Evolutionary conservation across 1,284 basidiomycete species (phyloP).

Genomic region (Puccinia coronata): DNA sequence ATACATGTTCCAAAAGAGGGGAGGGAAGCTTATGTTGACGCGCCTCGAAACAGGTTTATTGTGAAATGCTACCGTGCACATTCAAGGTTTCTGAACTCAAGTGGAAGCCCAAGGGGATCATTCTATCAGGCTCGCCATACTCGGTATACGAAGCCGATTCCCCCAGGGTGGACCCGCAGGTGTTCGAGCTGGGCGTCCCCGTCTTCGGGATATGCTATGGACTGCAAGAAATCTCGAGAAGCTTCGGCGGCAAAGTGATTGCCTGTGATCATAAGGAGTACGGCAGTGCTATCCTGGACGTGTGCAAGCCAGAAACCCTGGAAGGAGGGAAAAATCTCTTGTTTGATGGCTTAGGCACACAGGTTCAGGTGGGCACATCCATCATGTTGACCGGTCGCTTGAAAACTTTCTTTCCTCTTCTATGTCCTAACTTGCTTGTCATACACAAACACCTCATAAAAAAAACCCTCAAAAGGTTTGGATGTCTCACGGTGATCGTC

Average conservation of each 20-base stretch:
- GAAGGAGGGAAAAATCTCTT: slow-evolving; percentile 70
- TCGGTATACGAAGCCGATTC: slow-evolving; percentile 93
- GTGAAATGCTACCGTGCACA: slow-evolving; percentile 96
- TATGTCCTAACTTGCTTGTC: too few relatives aligned
- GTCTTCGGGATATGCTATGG: slow-evolving; percentile 98
- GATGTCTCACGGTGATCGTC: slow-evolving; percentile 99
- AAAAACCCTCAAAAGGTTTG: slow-evolving; percentile 91
- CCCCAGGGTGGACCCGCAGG: slow-evolving; percentile 90
- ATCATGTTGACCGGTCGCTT: background rate
- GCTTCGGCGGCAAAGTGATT: slow-evolving; percentile 80
- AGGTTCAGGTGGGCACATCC: slow-evolving; percentile 69
- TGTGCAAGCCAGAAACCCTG: slow-evolving; percentile 67
- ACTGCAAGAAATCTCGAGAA: slow-evolving; percentile 93
- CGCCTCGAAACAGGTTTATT: slow-evolving; percentile 65
- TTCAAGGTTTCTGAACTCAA: slow-evolving; percentile 83
- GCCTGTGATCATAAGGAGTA: slow-evolving; percentile 93
- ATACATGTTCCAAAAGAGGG: background rate
- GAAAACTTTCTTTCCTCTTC: slow-evolving; percentile 20
- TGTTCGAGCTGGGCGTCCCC: slow-evolving; percentile 88
- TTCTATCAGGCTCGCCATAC: slow-evolving; percentile 96
- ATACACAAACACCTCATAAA: too few relatives aligned
- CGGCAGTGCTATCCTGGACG: slow-evolving; percentile 80
- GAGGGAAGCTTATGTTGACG: background rate
- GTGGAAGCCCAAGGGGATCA: slow-evolving; percentile 98
- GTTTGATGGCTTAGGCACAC: slow-evolving; percentile 78